A percentile compares a stretch with the other conserved stretches of the same genome.
Evolutionary conservation across 805 yeast species (phyloP).

Genomic region (Helenozyma rhizophorensis): DNA sequence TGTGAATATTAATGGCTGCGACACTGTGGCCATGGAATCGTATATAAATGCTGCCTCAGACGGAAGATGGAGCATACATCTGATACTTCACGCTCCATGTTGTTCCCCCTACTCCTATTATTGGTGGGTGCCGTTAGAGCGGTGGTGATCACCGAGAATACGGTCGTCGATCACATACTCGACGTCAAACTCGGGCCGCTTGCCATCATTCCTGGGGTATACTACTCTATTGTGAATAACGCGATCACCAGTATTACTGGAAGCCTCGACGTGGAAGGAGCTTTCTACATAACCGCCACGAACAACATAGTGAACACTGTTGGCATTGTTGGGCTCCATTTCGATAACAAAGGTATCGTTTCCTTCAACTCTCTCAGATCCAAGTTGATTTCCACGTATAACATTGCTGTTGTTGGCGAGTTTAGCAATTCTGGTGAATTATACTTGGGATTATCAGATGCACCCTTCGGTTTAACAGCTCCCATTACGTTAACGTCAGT

Average conservation of each 20-base stretch:
- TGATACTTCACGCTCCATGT: neutral
- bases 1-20: too few species aligned
- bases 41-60: too few species aligned
- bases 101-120: neutral
- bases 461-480: constrained; percentile 5
- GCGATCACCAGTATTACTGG: constrained; percentile 1
- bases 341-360: constrained; percentile 15
- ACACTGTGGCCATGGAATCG: too few species aligned
- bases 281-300: constrained; percentile 4
- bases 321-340: neutral
- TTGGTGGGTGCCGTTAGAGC: constrained; percentile 1
- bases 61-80: too few species aligned
- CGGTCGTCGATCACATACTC: neutral
- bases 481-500: constrained; percentile 1
- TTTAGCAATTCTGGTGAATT: constrained; percentile 20
- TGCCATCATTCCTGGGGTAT: constrained; percentile 1
- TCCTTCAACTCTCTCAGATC: constrained; percentile 20
- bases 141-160: constrained; percentile 4
- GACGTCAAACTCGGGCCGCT: constrained; percentile 2
- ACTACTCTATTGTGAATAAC: constrained; percentile 5
- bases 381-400: constrained; percentile 14
- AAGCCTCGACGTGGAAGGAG: constrained; percentile 2
- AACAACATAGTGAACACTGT: constrained; percentile 1
- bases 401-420: constrained; percentile 7
- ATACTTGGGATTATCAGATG: constrained; percentile 18